Percentiles rank a stretch among this genome's conserved stretches.
Evolutionary conservation across 495 filamentous ascomycete genomes (phyloP).

Genomic region (Neurospora hispaniola): DNA sequence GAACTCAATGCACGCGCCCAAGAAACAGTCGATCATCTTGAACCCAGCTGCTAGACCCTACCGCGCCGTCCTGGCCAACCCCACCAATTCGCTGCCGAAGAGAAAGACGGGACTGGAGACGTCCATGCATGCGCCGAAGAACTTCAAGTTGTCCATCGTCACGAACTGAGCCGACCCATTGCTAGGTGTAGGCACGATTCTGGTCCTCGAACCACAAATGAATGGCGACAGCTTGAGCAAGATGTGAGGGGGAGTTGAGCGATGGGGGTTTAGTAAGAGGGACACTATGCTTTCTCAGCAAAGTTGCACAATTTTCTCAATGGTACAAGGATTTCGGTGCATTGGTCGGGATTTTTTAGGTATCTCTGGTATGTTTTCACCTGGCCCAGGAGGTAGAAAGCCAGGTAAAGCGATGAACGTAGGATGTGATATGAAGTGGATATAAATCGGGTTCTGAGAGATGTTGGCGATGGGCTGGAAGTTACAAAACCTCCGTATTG

Average conservation of each 20-base stretch:
- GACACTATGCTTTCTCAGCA: neutral
- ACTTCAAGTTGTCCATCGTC: neutral
- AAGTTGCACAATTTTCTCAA: neutral
- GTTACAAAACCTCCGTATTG: neutral
- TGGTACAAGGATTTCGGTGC: neutral
- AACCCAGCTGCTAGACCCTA: too few species aligned
- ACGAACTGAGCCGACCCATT: neutral
- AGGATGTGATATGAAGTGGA: too few species aligned
- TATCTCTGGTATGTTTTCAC: neutral
- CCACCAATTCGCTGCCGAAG: neutral
- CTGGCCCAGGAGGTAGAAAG: neutral
- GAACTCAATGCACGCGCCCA: neutral
- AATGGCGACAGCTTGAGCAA: neutral
- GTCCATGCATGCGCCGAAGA: neutral
- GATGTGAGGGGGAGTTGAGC: neutral
- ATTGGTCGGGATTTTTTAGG: neutral
- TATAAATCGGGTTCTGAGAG: neutral
- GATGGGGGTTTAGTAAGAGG: neutral
- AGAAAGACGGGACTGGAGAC: neutral
- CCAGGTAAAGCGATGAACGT: too few species aligned
- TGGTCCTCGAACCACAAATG: neutral
- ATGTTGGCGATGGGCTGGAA: neutral
- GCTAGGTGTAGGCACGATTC: neutral
- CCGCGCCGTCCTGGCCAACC: neutral
- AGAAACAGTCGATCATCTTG: neutral